Evolutionary conservation across 2,329 filamentous ascomycete species (phyloP), one percentile per base, ranked within the genome.

Genomic region (Alternaria dauci): DNA sequence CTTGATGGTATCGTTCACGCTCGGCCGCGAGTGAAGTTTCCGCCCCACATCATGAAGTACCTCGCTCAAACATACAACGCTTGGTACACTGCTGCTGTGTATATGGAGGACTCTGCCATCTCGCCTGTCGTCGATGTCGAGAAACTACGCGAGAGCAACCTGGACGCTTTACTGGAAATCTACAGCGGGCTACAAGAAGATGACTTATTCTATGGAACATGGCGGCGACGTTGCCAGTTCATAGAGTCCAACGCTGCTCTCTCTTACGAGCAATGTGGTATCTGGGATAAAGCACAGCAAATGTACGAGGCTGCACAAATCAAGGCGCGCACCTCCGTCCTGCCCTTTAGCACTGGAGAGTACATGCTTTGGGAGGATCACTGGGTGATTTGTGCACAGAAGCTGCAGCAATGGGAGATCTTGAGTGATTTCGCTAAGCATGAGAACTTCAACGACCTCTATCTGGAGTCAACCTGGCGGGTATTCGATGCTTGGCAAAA

Each of bases 351-450:
- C 1, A 92, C 96, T 71, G 93, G 90, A 32, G 95, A 99, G 79
- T 99, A 99, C 80, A 97, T 96, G 87, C 86, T 99, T 1, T 99
- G 95, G 95, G 95, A 99, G 80, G 95, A 99, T 75, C 96, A 99
- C 71, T 99, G 95, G 95, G 90, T 99, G 42, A 86, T 97, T 51
- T 99, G 95, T 77, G 95, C 94, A 0, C 93, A 98, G 80, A 99
- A 99, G 81, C 85, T 99, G 46, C 96, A 99, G 78, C 96, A 99
- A 76, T 99, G 95, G 95, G 95, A 99, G 71, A 94, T 99, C 58
- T 80, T 99, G 34, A 93, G 93, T 63, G 96, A 99, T 71, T 98
- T 98, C 74, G 94, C 95, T 4, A 99, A 99, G 80, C 95, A 99
- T 72, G 96, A 99, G 76, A 99, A 99, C 74, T 91, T 97, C 80